Percentiles rank a stretch among this genome's conserved stretches.
Conservation (phyloP, 345 rosid species). For the Salix suchowensis region DNA sequence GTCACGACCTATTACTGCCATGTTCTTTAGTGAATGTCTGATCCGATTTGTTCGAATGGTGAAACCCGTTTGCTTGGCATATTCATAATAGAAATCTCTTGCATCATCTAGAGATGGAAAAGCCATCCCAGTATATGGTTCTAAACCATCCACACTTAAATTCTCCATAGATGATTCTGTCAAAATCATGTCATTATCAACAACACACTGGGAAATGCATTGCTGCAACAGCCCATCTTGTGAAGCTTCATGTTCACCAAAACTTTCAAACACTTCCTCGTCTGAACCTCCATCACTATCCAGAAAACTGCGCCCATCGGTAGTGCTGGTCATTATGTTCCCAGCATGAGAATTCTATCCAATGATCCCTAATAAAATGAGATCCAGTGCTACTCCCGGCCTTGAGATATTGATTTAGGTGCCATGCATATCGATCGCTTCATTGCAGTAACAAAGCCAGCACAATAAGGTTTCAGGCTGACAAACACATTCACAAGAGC, state of each 20-base stretch:
- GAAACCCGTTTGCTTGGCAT: conserved; percentile 35
- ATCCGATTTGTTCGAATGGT: conserved; percentile 38
- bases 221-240: conserved; percentile 12
- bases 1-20: conserved; percentile 37
- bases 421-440: neutral
- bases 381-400: neutral
- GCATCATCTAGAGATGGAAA: conserved; percentile 35
- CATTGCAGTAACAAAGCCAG: neutral
- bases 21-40: conserved; percentile 35
- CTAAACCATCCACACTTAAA: conserved; percentile 10
- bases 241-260: conserved; percentile 18
- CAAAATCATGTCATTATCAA: conserved; percentile 12
- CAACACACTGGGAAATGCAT: conserved; percentile 8
- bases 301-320: conserved; percentile 12
- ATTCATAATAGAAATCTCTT: conserved; percentile 40
- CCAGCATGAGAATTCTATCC: neutral
- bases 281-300: conserved; percentile 23
- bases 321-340: conserved; percentile 18
- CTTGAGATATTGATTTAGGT: neutral
- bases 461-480: neutral
- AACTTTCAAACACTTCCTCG: conserved; percentile 23
- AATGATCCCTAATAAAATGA: neutral
- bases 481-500: neutral
- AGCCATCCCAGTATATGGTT: conserved; percentile 32
- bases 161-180: conserved; percentile 16